Conservation (phyloP, 129 eudicot species). For the Flaveria linearis region DNA sequence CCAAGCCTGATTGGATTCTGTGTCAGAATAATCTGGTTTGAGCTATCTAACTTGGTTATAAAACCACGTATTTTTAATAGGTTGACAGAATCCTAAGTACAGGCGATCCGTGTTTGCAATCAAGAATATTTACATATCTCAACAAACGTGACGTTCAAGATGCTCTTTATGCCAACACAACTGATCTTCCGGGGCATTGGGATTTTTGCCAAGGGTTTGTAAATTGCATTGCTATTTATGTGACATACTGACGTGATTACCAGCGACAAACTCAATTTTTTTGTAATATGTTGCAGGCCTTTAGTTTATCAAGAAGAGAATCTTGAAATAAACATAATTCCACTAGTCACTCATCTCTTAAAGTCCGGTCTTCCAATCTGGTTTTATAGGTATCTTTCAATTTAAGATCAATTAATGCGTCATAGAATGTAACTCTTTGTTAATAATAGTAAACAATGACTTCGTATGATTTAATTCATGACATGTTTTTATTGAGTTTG, state of each 20-base stretch:
- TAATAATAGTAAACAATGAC: no score
- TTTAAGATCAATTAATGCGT: not conserved
- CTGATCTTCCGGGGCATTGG: slow-evolving; percentile 38
- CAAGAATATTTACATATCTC: slow-evolving; percentile 37
- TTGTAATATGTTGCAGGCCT: slow-evolving; percentile 27
- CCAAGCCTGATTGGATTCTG: not conserved
- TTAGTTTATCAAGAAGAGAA: slow-evolving; percentile 44
- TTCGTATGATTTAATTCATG: no score
- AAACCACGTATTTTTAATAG: not conserved
- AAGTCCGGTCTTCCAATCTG: slow-evolving; percentile 38
- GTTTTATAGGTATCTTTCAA: slow-evolving; percentile 34
- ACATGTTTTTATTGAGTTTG: no score
- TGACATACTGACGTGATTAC: not conserved
- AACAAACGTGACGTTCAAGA: slow-evolving; percentile 43
- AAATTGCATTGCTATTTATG: not conserved
- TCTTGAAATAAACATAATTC: slow-evolving; percentile 42
- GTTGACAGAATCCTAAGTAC: slow-evolving; percentile 24
- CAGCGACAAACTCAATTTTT: not conserved
- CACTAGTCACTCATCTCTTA: slow-evolving; percentile 31
- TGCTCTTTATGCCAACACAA: slow-evolving; percentile 49
- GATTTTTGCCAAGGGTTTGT: slow-evolving; percentile 39
- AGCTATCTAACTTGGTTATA: no score
- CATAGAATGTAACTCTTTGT: not conserved
- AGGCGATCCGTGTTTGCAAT: slow-evolving; percentile 36
- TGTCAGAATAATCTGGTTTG: no score